Percentiles rank a stretch among this genome's conserved stretches.
Conservation (phyloP, 345 rosid species). For the Noccaea caerulescens region DNA sequence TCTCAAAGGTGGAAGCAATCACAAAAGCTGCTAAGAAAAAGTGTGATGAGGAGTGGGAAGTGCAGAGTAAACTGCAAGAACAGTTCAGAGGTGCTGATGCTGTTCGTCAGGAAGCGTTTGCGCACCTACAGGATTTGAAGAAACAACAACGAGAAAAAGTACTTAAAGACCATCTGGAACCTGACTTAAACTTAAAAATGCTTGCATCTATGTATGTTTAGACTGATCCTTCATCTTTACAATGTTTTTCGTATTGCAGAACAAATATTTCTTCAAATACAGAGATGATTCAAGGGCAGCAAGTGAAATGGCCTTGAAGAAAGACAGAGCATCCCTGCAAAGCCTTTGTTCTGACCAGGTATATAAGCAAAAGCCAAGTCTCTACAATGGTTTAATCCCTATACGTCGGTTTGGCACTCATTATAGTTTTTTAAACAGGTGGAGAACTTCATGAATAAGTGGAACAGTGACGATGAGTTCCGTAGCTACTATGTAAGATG, state of each 20-base stretch:
- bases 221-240: conserved; percentile 15
- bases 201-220: conserved; percentile 2
- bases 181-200: conserved; percentile 22
- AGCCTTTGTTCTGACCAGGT: conserved; percentile 70
- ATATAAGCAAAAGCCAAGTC: conserved; percentile 36
- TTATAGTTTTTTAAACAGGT: conserved; percentile 51
- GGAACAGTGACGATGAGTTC: conserved; percentile 69
- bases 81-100: conserved; percentile 65
- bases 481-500: conserved; percentile 63
- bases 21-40: conserved; percentile 61
- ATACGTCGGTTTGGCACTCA: conserved; percentile 33
- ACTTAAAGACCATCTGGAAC: conserved; percentile 26
- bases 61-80: conserved; percentile 49
- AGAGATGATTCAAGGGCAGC: conserved; percentile 63
- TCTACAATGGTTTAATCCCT: conserved; percentile 12
- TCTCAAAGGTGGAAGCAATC: conserved; percentile 60
- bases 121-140: conserved; percentile 58
- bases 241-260: conserved; percentile 50
- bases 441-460: conserved; percentile 65
- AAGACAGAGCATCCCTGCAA: conserved; percentile 61
- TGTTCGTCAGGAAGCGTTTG: conserved; percentile 73
- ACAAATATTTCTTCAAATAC: conserved; percentile 59
- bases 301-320: conserved; percentile 59
- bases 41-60: conserved; percentile 52
- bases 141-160: conserved; percentile 70